Evolutionary conservation across 2,329 filamentous ascomycete genomes (phyloP).

Genomic region (Xylaria sp.): DNA sequence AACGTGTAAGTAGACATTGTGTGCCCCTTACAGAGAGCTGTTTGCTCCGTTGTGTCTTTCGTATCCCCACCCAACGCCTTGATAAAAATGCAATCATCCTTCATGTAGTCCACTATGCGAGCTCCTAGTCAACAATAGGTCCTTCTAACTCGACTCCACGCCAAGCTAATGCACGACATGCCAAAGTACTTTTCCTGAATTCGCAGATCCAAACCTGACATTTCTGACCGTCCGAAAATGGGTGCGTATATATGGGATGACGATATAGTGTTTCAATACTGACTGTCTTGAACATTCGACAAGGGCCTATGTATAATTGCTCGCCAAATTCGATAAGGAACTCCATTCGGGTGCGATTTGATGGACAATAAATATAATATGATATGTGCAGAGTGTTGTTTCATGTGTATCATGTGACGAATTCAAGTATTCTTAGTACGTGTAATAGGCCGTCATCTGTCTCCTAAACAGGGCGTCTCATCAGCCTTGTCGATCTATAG

Average conservation of each 20-base stretch:
- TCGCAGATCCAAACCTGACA: neutral
- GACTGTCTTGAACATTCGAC: neutral
- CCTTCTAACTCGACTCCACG: neutral
- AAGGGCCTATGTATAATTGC: slow-evolving; percentile 10
- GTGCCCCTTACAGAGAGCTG: neutral
- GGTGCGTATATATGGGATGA: neutral
- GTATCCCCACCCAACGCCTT: slow-evolving; percentile 17
- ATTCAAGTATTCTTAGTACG: neutral
- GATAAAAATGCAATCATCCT: slow-evolving; percentile 22
- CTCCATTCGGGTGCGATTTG: slow-evolving; percentile 35
- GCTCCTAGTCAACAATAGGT: slow-evolving; percentile 1
- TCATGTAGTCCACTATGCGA: neutral
- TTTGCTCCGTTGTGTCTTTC: slow-evolving; percentile 17
- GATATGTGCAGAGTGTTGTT: slow-evolving; percentile 17
- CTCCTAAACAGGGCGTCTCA: slow-evolving; percentile 31
- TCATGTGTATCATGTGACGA: slow-evolving; percentile 8
- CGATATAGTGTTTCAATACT: neutral
- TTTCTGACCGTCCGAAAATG: neutral
- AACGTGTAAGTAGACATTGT: slow-evolving; percentile 2
- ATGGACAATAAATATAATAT: slow-evolving; percentile 28
- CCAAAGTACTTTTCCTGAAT: slow-evolving; percentile 14
- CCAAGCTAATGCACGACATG: slow-evolving; percentile 20
- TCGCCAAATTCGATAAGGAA: slow-evolving; percentile 30
- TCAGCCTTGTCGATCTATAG: slow-evolving; percentile 33
- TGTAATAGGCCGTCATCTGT: slow-evolving; percentile 1